Evolutionary conservation across 257 asterid genomes (phyloP), one percentile per base, ranked within the genome.

Genomic region (Cynanchum wilfordii): DNA sequence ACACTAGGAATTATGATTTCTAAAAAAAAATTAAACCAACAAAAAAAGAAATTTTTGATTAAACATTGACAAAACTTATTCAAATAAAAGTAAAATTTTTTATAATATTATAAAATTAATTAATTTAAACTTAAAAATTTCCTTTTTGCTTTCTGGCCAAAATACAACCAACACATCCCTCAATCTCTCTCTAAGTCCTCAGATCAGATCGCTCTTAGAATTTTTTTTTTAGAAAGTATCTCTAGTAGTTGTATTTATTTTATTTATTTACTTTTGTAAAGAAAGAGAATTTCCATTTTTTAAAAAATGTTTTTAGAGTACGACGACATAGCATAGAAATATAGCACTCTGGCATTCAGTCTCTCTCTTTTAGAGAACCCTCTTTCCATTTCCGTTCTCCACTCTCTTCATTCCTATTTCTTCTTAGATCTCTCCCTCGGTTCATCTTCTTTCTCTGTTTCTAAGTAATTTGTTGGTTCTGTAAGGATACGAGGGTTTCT

Each of bases 401-500:
- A 5, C 59, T n/a, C 59, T 54, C 15, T 17, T 17, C 24, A 0
- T 57, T n/a, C n/a, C n/a, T n/a, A n/a, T n/a, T n/a, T n/a, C 51
- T 60, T 66, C 44, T 79, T 68, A 69, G 77, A 77, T 77, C 82
- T 80, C 82, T 80, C 76, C 69, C 40, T 54, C 11, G 11, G 2
- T 59, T 70, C 79, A 38, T 19, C 75, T 45, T 25, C 19, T 45
- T 60, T 33, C 15, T 0, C 75, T 79, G 80, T 36, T 70, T 79
- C 84, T 77, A 2, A 27, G 75, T 66, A 47, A 70, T 79, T 63
- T 70, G 57, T 73, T 71, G 73, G 68, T 59, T 79, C 27, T 82
- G 70, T 45, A 86, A 79, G 88, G 78, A 81, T 73, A 55, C 78
- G 81, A 77, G 86, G 90, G 86, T 73, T 77, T 81, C 81, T 73